These are phyloP conservation scores for Lanmaoa pseudosensibilis DNA, from an alignment of 768 basidiomycete genomes.

Conservation along the genomic window DNA sequence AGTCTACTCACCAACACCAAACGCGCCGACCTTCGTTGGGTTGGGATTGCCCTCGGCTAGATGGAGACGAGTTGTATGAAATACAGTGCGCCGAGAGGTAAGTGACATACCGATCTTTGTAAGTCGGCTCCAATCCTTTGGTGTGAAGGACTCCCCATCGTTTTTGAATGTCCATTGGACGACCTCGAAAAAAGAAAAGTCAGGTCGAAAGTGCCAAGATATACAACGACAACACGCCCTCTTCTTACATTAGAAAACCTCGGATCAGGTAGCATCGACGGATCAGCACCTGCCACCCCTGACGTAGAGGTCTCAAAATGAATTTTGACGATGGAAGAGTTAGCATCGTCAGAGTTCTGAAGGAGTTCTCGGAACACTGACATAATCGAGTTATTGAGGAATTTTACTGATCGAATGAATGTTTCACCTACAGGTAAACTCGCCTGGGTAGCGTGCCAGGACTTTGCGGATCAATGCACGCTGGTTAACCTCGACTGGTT, in stretches of 20 bases:
- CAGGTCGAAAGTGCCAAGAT: no score
- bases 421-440: slow-evolving; percentile 65
- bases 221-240: slow-evolving; percentile 37
- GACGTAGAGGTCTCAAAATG: slow-evolving; percentile 62
- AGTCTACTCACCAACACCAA: slow-evolving; percentile 67
- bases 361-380: slow-evolving; percentile 77
- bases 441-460: slow-evolving; percentile 89
- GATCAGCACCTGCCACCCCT: slow-evolving; percentile 19
- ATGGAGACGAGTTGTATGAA: not conserved
- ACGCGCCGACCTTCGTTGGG: slow-evolving; percentile 94
- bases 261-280: slow-evolving; percentile 51
- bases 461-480: slow-evolving; percentile 92
- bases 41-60: slow-evolving; percentile 91
- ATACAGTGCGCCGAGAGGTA: not conserved
- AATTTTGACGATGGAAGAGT: slow-evolving; percentile 70
- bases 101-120: slow-evolving; percentile 75
- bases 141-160: slow-evolving; percentile 77
- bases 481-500: slow-evolving; percentile 85
- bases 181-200: slow-evolving; percentile 46
- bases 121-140: slow-evolving; percentile 84
- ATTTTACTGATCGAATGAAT: not conserved
- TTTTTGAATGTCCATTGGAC: slow-evolving; percentile 84
- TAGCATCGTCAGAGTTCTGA: slow-evolving; percentile 94
- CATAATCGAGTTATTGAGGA: no score
- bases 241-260: slow-evolving; percentile 59